phyloP scores from a whole-genome alignment of 139 green algal genomes.

The Volvox africanus region DNA sequence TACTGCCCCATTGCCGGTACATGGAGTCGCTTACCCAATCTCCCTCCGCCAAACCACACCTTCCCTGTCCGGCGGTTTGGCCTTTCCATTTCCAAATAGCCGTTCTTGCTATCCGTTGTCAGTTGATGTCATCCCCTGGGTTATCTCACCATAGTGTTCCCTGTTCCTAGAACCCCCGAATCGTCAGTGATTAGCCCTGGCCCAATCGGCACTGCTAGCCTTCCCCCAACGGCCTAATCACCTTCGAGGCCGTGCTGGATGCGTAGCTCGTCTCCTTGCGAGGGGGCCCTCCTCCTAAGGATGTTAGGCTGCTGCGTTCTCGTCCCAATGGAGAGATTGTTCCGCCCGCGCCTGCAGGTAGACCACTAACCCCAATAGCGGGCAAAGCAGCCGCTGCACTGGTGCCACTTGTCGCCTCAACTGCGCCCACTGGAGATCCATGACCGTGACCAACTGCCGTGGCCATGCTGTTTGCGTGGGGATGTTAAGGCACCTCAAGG shows the following conservation, averaged over 20 bases:
- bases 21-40: no score
- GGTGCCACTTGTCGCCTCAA: not conserved
- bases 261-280: constrained; percentile 34
- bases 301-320: constrained; percentile 1
- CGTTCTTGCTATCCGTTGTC: no score
- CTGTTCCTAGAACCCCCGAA: no score
- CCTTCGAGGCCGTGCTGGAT: constrained; percentile 14
- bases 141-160: no score
- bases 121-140: no score
- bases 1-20: no score
- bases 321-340: not conserved
- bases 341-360: not conserved
- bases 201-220: not conserved
- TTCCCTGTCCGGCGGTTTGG: no score
- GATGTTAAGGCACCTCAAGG: not conserved
- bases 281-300: not conserved
- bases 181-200: not conserved
- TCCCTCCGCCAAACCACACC: no score
- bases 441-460: not conserved
- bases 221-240: not conserved
- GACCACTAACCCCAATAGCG: not conserved
- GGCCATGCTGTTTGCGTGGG: not conserved
- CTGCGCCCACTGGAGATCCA: not conserved
- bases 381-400: not conserved
- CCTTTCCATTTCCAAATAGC: no score